phyloP scores from a whole-genome alignment of 164 flowering plant genomes.

The Nymphaea thermarum region DNA sequence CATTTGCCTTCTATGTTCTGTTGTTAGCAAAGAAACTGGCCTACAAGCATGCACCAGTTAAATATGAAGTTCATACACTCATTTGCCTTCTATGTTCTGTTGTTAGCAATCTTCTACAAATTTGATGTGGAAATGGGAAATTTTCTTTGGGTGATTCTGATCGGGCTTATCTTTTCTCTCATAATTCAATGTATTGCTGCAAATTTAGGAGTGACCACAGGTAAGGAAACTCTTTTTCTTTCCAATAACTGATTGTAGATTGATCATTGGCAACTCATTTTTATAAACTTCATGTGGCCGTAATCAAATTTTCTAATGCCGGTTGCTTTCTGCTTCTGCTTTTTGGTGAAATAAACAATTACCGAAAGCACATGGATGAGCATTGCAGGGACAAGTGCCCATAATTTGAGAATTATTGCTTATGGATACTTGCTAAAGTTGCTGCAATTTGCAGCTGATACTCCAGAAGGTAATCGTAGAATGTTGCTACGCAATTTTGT shows the following conservation, averaged over 20 bases:
- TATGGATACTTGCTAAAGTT: constrained; percentile 14
- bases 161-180: constrained; percentile 11
- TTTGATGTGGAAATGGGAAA: neutral
- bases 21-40: no score
- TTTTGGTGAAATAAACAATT: no score
- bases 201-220: constrained; percentile 13
- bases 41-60: no score
- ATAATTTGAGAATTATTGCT: constrained; percentile 5
- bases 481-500: no score
- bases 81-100: no score
- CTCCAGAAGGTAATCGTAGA: constrained; percentile 9
- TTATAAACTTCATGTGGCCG: no score
- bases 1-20: no score
- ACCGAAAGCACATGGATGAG: constrained; percentile 13
- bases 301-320: no score
- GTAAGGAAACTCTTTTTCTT: neutral
- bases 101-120: neutral
- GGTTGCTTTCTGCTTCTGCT: no score
- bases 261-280: no score
- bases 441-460: constrained; percentile 13
- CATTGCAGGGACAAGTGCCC: constrained; percentile 15
- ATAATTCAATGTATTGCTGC: constrained; percentile 14
- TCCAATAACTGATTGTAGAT: no score
- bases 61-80: constrained; percentile 8
- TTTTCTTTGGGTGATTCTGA: constrained; percentile 11